Evolutionary conservation across 257 asterid species (phyloP).

Genomic region (Primulina eburnea): DNA sequence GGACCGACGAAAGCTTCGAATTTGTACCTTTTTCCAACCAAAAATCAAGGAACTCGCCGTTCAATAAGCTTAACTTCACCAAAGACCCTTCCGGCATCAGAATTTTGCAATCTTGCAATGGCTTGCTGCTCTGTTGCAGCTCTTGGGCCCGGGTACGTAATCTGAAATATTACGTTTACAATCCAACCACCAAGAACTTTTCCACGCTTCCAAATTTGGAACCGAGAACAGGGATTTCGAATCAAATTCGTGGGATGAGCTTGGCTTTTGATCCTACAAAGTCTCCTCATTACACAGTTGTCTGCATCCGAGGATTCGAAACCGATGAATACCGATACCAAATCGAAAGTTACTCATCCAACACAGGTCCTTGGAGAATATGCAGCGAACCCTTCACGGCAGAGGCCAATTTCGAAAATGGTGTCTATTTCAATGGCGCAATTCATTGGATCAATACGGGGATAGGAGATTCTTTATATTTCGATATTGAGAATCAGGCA

Average conservation of each 20-base stretch:
- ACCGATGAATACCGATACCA: not conserved
- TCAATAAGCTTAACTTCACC: conserved; percentile 1
- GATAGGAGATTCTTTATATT: conserved; percentile 14
- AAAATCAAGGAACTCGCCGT: not conserved
- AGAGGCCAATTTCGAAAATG: conserved; percentile 6
- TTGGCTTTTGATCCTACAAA: conserved; percentile 35
- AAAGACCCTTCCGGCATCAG: conserved; percentile 9
- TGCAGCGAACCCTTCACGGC: conserved; percentile 17
- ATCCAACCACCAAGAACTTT: conserved; percentile 28
- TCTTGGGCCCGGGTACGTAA: not conserved
- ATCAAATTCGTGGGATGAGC: conserved; percentile 11
- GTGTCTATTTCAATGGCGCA: conserved; percentile 36
- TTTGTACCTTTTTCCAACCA: conserved; percentile 23
- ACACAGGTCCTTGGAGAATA: conserved; percentile 35
- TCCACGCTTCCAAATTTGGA: conserved; percentile 8
- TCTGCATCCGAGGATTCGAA: conserved; percentile 13
- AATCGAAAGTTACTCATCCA: conserved; percentile 36
- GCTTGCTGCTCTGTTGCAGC: conserved; percentile 30
- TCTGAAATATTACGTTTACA: conserved; percentile 29
- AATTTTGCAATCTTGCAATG: conserved; percentile 42
- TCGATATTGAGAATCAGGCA: conserved; percentile 16
- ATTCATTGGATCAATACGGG: conserved; percentile 26
- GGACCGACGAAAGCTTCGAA: not conserved
- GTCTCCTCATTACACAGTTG: conserved; percentile 29
- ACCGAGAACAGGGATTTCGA: not conserved